Base-by-base conservation (phyloP, 768 basidiomycete genomes). In the Kwoniella dejecticola region DNA sequence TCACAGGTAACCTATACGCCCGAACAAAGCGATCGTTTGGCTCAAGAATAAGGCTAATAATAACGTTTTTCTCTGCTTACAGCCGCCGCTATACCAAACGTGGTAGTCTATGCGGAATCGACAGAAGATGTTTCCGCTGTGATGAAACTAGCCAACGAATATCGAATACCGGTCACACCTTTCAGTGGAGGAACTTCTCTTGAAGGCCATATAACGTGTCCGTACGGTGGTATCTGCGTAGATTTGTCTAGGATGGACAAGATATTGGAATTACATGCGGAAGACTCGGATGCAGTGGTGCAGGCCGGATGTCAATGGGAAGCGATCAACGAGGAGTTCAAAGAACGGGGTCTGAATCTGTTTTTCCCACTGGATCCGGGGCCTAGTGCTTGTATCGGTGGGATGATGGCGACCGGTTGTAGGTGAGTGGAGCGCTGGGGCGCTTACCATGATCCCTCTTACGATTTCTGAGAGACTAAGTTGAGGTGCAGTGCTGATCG, bases 121-220 rank as follows among this genome's bases (percentile, higher is more conserved):
- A 95, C 92, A 0, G 85, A 86, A 56, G 91, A 95, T 72, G 90
- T 95, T 2, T 88, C 91, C 49, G 83, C 83, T 55, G 82, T 90
- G 44, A 86, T 95, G 66, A 85, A 89, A 59, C 83, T 91, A 42
- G 86, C 92, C 0, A 81, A 84, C 46, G 85, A 87, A 71, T 87
- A 87, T 75, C 81, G 82, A 29, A 80, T 94, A 24, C 91, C 92
- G 3, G 82, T 94, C 26, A 85, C 85, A 13, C 85, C 90, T 1
- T 92, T 87, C 69, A 86, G 88, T 44, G 91, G 90, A 2, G 91
- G 89, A 17, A 94, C 90, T 0, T 88, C 87, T 68, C 82, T 93
- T 13, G 91, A 94, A 74, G 90, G 90, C 0, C 90, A 94, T 77
- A 89, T 87, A 63, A 85, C 85, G 41, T 89, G 89, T 27, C 75